Evolutionary conservation across 2,329 filamentous ascomycete genomes (phyloP).

Genomic region (Claviceps sp.): DNA sequence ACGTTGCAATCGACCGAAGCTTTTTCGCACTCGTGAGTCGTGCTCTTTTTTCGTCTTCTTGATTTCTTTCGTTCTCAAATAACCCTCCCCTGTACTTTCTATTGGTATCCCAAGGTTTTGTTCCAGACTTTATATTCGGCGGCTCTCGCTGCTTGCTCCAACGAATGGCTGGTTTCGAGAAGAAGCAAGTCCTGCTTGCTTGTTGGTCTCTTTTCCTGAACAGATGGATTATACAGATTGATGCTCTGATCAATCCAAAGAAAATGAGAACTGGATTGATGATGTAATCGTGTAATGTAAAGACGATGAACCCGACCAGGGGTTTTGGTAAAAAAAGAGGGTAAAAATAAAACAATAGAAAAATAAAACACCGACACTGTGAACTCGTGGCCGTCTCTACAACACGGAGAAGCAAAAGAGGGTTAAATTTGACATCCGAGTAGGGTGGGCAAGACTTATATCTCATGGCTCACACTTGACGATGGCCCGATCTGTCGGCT

Average conservation of each 20-base stretch:
- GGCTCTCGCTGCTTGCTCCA: not conserved
- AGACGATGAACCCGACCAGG: slow-evolving; percentile 20
- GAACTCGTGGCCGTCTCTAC: slow-evolving; percentile 30
- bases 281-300: not conserved
- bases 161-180: slow-evolving; percentile 28
- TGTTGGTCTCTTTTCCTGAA: slow-evolving; percentile 10
- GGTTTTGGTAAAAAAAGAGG: slow-evolving; percentile 18
- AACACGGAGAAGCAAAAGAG: slow-evolving; percentile 19
- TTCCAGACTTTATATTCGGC: too few species aligned
- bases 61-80: not conserved
- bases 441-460: slow-evolving; percentile 44
- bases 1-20: slow-evolving; percentile 3
- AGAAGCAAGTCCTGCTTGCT: slow-evolving; percentile 46
- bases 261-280: not conserved
- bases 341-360: slow-evolving; percentile 25
- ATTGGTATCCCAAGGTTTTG: not conserved
- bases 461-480: slow-evolving; percentile 34
- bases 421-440: slow-evolving; percentile 25
- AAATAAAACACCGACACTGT: slow-evolving; percentile 35
- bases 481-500: slow-evolving; percentile 17
- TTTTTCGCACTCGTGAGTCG: not conserved
- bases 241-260: not conserved
- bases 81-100: not conserved
- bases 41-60: not conserved
- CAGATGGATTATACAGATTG: not conserved